These are phyloP conservation scores for Pichia deserticola DNA, from an alignment of 805 yeast genomes.

Conservation along the genomic window DNA sequence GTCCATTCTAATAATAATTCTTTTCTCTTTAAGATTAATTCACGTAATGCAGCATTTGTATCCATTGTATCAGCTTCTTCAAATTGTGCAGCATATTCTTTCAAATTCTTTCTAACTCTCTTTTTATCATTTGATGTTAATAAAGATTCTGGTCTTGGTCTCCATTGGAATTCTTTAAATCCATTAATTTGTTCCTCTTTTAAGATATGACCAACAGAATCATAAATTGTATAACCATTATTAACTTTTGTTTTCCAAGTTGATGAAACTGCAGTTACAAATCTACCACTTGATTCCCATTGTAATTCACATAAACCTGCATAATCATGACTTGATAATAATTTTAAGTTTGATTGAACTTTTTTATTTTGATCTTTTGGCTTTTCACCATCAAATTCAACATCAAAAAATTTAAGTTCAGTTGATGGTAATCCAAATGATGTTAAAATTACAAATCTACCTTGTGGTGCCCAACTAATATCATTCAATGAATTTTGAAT, in stretches of 20 bases:
- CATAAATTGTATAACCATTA: conserved; percentile 85
- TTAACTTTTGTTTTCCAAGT: conserved; percentile 76
- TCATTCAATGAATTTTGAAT: conserved; percentile 51
- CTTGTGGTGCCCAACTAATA: conserved; percentile 85
- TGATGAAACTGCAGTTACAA: conserved; percentile 81
- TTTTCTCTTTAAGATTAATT: conserved; percentile 78
- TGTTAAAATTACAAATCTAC: conserved; percentile 67
- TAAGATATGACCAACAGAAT: conserved; percentile 69
- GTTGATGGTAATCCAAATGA: conserved; percentile 37
- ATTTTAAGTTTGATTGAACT: conserved; percentile 50
- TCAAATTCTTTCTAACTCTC: conserved; percentile 83
- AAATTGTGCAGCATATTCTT: conserved; percentile 85
- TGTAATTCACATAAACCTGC: conserved; percentile 73
- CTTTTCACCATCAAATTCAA: conserved; percentile 67
- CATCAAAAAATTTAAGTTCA: conserved; percentile 79
- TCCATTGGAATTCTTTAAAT: conserved; percentile 89
- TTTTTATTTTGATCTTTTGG: conserved; percentile 37
- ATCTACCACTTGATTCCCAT: conserved; percentile 98
- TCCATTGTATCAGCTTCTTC: conserved; percentile 95
- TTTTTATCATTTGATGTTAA: conserved; percentile 74
- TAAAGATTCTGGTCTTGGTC: conserved; percentile 87
- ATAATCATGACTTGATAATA: conserved; percentile 55
- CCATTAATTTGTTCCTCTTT: conserved; percentile 74
- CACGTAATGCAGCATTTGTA: conserved; percentile 86
- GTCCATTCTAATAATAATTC: conserved; percentile 79